A percentile compares a stretch with the other conserved stretches of the same genome.
These are phyloP conservation scores for Rhodofomes roseus DNA, from an alignment of 1,284 basidiomycete species.

Conservation along the genomic window DNA sequence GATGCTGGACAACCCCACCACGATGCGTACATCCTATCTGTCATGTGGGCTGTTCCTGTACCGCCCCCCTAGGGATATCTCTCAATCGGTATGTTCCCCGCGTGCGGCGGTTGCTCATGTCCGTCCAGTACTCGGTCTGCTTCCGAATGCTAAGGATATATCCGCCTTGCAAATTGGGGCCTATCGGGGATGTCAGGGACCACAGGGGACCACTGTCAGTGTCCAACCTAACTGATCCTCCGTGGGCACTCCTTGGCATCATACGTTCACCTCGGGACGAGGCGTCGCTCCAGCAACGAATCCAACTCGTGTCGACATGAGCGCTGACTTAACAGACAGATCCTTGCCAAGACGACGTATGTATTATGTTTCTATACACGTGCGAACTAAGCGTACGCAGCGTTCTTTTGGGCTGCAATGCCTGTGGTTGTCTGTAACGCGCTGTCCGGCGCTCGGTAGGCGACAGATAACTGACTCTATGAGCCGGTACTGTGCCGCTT, in stretches of 20 bases:
- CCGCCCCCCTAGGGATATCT: background rate
- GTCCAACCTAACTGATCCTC: background rate
- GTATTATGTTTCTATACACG: background rate
- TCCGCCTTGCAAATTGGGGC: background rate
- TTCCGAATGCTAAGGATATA: background rate
- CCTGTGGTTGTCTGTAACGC: background rate
- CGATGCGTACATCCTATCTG: background rate
- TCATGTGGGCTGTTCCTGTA: background rate
- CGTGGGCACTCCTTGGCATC: background rate
- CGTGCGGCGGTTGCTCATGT: background rate
- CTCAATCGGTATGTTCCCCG: background rate
- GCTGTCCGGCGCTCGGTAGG: background rate
- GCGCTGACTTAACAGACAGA: background rate
- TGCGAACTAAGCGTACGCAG: too few relatives aligned
- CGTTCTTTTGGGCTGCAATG: background rate
- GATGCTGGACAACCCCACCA: background rate
- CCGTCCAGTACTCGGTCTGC: background rate
- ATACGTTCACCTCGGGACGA: background rate
- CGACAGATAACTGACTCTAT: background rate
- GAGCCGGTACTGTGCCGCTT: background rate
- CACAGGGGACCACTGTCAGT: background rate
- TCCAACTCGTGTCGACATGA: background rate
- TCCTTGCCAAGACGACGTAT: background rate
- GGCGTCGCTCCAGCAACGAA: background rate
- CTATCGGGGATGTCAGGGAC: background rate